These are phyloP conservation scores for Naganishia friedmannii DNA, from an alignment of 768 basidiomycete genomes.

Conservation along the genomic window DNA sequence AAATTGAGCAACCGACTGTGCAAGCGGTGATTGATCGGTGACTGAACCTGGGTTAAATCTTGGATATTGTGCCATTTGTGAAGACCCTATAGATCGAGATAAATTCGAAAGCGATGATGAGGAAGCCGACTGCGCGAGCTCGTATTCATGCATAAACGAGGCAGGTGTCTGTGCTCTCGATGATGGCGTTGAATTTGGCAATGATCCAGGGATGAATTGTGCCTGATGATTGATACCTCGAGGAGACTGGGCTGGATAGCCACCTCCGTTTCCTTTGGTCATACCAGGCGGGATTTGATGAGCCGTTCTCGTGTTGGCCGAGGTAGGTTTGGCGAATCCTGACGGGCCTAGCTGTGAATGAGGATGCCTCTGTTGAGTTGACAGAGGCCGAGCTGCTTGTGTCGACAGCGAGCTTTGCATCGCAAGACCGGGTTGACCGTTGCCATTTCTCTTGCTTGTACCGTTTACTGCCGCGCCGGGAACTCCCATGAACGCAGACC, in stretches of 20 bases:
- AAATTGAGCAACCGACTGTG: slow-evolving; percentile 4
- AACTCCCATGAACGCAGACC: background rate
- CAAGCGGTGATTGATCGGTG: slow-evolving; percentile 3
- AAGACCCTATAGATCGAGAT: slow-evolving; percentile 13
- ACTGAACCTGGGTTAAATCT: slow-evolving; percentile 1
- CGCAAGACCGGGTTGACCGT: background rate
- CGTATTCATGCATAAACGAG: background rate
- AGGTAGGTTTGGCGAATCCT: slow-evolving; percentile 12
- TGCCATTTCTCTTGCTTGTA: background rate
- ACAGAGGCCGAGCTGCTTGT: background rate
- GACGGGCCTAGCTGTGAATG: background rate
- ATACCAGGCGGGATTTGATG: background rate
- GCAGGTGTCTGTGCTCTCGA: slow-evolving; percentile 15
- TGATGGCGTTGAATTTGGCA: slow-evolving; percentile 13
- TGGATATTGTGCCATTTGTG: background rate
- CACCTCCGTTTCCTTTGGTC: background rate
- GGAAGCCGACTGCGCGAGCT: slow-evolving; percentile 5
- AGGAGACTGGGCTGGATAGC: slow-evolving; percentile 1
- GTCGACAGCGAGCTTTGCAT: background rate
- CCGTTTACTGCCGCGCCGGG: background rate
- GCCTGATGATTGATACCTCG: slow-evolving; percentile 1
- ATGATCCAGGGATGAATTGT: slow-evolving; percentile 4
- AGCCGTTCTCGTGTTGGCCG: background rate
- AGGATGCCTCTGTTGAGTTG: background rate
- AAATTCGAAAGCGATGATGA: background rate